These are phyloP conservation scores for Cubamyces lactineus DNA, from an alignment of 768 basidiomycete species.

Conservation along the genomic window DNA sequence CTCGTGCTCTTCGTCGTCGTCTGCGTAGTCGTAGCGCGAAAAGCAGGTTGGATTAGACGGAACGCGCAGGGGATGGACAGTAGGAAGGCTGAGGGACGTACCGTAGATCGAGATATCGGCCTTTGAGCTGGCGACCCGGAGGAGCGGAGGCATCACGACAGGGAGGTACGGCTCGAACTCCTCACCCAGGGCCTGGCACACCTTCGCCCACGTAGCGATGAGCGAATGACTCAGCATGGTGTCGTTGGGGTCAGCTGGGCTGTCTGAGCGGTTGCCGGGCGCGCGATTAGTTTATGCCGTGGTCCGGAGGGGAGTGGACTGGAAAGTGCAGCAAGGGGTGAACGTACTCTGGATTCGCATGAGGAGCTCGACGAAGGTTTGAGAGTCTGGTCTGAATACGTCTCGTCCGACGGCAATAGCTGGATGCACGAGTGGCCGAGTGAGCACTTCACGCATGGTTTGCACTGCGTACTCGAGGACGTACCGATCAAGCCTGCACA, in stretches of 20 bases:
- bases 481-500: constrained; percentile 85
- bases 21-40: constrained; percentile 30
- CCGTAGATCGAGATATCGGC: constrained; percentile 77
- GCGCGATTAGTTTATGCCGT: too few relatives aligned
- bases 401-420: constrained; percentile 88
- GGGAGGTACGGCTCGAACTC: constrained; percentile 89
- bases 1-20: constrained; percentile 56
- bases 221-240: constrained; percentile 75
- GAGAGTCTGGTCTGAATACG: constrained; percentile 75
- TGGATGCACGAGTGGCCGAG: constrained; percentile 33
- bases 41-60: background rate
- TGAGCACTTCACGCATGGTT: background rate
- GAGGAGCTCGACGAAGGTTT: constrained; percentile 69
- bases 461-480: constrained; percentile 24
- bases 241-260: constrained; percentile 69
- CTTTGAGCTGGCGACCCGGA: constrained; percentile 78
- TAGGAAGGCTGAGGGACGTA: constrained; percentile 34
- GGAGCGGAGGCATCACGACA: constrained; percentile 79
- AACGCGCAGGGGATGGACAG: background rate
- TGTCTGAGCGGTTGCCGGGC: constrained; percentile 45
- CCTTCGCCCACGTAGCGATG: constrained; percentile 87
- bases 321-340: too few relatives aligned
- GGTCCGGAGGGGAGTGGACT: too few relatives aligned
- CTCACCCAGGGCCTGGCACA: constrained; percentile 81
- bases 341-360: constrained; percentile 76